Base-by-base conservation (phyloP, 2,329 filamentous ascomycete species). In the Colletotrichum neosansevieriae region DNA sequence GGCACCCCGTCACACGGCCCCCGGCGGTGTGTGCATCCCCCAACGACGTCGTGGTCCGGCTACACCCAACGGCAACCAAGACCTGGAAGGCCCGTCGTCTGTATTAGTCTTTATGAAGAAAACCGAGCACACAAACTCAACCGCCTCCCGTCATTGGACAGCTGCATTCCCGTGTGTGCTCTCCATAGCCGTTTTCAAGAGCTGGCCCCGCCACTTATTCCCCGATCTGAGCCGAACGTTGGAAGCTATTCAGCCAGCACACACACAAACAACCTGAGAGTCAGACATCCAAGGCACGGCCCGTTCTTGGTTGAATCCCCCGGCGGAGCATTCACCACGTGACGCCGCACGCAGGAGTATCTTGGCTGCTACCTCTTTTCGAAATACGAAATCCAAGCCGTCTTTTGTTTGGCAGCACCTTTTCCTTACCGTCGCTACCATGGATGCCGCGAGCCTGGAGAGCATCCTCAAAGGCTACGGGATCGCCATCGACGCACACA, bases 401-500 rank as follows among this genome's bases (percentile, higher is more conserved):
- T 32, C 6, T 42, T 49, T 32, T 50, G 34, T 60, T 57, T 36
- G 34, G 32, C 44, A 57, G 42, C 50, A 19, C 36, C 17, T 49
- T 7, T 45, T 19, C 13, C 9, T 17, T 57, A 36, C n/a, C 2
- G 13, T 24, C 19, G 21, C 19, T 11, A 21, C 29, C 50, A 70
- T 69, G 58, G 64, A 69, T 61, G 24, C 19, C 58, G 40, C 58
- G 49, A 53, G 53, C 13, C 38, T 73, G 34, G 63, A 72, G 51
- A 65, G 71, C 32, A 72, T 77, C 32, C 67, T 81, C 56, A 74
- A 75, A 45, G 73, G 72, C 40, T 78, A 78, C 71, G 72, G 76
- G 54, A 71, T 76, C 7, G 74, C 75, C 6, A 67, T 79, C 13
- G 78, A 84, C 63, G 77, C 79, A 40, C 74, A 71, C 24, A 72